Base-by-base conservation (phyloP, 345 rosid species). In the Gossypium anomalum region DNA sequence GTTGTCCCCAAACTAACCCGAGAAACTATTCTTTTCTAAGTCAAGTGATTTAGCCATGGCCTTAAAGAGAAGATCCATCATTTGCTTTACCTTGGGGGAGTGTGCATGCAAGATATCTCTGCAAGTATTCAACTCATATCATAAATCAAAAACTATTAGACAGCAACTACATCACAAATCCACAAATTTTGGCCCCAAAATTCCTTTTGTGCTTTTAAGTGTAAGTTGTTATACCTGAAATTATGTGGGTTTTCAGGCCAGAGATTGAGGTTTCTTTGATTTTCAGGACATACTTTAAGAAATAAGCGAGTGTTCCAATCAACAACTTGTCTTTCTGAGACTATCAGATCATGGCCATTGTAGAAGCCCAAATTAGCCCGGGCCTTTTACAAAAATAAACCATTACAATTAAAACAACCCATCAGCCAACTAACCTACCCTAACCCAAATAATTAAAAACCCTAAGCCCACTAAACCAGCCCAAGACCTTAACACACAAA, bases 201-300 rank as follows among this genome's bases (percentile, higher is more conserved):
- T 29, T 16, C 67, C n/a, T 17, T 62, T 34, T 8, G 2, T 55
- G 56, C 9, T 55, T 9, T 8, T 55, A 55, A 55, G 58, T 56
- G 60, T 2, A 56, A 19, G 20, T 7, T 19, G 4, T 56, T 19
- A 65, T 53, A 88, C 89, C 82, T 74, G 70, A 87, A 84, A 53
- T 75, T 75, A 4, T 79, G 6, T 17, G 93, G 93, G 27, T 60
- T 78, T 78, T 79, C 70, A 1, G 91, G 89, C 89, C 91, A 86
- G 68, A 82, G 83, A 53, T 75, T 77, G 67, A 75, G 78, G 59
- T 74, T 80, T 67, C 85, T 75, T 76, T 80, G 78, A 20, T 82
- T 61, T 65, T 82, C 77, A 2, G 93, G 93, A 74, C 78, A 73
- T 12, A 85, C 78, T 22, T 74, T 78, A 7, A 87, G 89, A 59